Percentiles rank a stretch among this genome's conserved stretches.
These are phyloP conservation scores for Pisolithus microcarpus DNA, from an alignment of 768 basidiomycete species.

Conservation along the genomic window DNA sequence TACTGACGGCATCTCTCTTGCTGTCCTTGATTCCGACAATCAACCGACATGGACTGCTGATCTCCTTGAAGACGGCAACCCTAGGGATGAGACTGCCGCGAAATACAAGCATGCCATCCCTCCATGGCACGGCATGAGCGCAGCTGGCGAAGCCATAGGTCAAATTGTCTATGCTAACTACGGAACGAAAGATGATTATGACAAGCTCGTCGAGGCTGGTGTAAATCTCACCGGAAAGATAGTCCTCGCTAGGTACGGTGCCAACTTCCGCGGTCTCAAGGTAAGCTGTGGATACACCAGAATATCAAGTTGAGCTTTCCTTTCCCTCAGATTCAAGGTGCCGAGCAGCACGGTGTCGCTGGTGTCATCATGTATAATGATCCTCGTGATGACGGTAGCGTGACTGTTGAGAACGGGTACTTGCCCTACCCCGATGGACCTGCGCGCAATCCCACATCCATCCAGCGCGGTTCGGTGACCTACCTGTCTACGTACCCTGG, in stretches of 20 bases:
- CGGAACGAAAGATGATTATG: constrained; percentile 65
- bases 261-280: constrained; percentile 80
- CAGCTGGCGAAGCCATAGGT: constrained; percentile 67
- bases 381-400: constrained; percentile 76
- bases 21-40: constrained; percentile 55
- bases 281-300: constrained; percentile 28
- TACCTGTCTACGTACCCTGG: constrained; percentile 68
- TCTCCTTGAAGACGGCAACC: constrained; percentile 63
- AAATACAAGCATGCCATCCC: constrained; percentile 62
- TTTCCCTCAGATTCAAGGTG: constrained; percentile 57
- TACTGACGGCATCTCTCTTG: constrained; percentile 58
- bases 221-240: constrained; percentile 72
- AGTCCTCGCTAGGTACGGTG: constrained; percentile 71
- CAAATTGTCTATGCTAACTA: constrained; percentile 75
- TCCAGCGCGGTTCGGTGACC: constrained; percentile 82
- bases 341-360: constrained; percentile 74
- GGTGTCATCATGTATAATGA: constrained; percentile 82
- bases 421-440: constrained; percentile 71
- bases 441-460: constrained; percentile 75
- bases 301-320: constrained; percentile 6
- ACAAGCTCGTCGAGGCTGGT: constrained; percentile 54
- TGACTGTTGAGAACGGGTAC: constrained; percentile 72
- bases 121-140: constrained; percentile 83
- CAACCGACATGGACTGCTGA: constrained; percentile 59
- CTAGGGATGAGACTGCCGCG: constrained; percentile 64